Evolutionary conservation across 75 land plant species (phyloP).

Genomic region (Gnetum montanum): DNA sequence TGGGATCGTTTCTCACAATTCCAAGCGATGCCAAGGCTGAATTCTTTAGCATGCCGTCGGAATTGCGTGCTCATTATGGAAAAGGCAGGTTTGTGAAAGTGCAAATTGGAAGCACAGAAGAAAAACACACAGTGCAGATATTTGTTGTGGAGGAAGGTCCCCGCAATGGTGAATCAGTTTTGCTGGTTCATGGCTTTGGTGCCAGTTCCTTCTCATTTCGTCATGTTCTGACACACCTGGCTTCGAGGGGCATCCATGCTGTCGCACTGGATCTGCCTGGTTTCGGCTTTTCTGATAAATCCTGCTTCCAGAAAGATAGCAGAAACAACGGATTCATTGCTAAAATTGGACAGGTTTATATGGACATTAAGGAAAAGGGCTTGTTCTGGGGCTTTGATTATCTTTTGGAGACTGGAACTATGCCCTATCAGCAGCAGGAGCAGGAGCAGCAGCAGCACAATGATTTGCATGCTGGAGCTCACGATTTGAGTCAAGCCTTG

Average conservation of each 20-base stretch:
- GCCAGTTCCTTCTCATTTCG: constrained; percentile 66
- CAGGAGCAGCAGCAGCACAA: too few species aligned
- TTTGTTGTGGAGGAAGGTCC: constrained; percentile 44
- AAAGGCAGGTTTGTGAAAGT: constrained; percentile 56
- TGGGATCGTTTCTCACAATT: constrained; percentile 11
- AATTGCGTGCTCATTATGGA: constrained; percentile 53
- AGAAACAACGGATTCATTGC: constrained; percentile 18
- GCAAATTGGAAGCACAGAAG: constrained; percentile 15
- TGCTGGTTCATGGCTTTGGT: constrained; percentile 69
- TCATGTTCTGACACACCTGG: constrained; percentile 23
- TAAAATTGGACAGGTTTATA: constrained; percentile 28
- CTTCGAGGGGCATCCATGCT: constrained; percentile 29
- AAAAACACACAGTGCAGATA: constrained; percentile 34
- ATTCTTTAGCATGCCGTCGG: constrained; percentile 54
- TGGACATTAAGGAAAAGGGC: constrained; percentile 71
- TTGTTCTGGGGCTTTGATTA: constrained; percentile 79
- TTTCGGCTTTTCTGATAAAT: constrained; percentile 67
- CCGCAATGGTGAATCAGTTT: constrained; percentile 25
- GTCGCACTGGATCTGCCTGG: constrained; percentile 80
- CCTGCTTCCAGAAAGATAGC: constrained; percentile 14
- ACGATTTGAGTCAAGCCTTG: constrained; percentile 4
- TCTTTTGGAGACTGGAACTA: constrained; percentile 56
- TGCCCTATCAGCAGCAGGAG: constrained; percentile 18
- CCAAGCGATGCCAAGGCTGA: constrained; percentile 37
- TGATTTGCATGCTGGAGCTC: not conserved